phyloP scores from a whole-genome alignment of 2,329 filamentous ascomycete genomes.

The Cladosporium halotolerans region DNA sequence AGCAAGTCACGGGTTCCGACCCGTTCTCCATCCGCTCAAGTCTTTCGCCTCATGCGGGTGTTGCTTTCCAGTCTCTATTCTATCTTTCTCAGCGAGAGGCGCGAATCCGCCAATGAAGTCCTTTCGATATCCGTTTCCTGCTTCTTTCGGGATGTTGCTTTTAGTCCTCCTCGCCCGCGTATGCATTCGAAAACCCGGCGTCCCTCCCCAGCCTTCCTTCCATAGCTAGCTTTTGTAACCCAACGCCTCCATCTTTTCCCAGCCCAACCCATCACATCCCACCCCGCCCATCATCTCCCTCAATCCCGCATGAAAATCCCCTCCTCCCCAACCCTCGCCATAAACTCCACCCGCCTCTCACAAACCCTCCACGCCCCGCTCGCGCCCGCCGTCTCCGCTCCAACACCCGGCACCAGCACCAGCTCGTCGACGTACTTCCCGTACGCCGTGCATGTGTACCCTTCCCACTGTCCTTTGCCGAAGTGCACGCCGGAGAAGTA shows the following conservation, averaged over 20 bases:
- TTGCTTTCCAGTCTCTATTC: too few species aligned
- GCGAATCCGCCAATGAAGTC: too few species aligned
- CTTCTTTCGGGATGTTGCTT: too few species aligned
- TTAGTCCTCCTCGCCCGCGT: too few species aligned
- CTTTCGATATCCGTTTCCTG: too few species aligned
- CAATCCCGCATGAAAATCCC: conserved; percentile 27
- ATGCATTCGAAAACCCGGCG: too few species aligned
- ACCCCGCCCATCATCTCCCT: neutral
- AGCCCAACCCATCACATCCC: neutral
- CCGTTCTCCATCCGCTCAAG: too few species aligned
- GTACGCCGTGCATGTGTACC: conserved; percentile 34
- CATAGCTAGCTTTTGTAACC: neutral
- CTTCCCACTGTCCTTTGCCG: conserved; percentile 35
- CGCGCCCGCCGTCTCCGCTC: conserved; percentile 25
- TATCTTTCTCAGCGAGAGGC: too few species aligned
- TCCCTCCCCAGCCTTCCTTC: too few species aligned
- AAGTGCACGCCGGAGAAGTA: conserved; percentile 40
- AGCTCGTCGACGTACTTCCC: conserved; percentile 38
- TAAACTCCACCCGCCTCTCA: conserved; percentile 33
- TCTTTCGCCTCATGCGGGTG: too few species aligned
- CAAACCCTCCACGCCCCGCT: conserved; percentile 37
- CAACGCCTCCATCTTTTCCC: neutral
- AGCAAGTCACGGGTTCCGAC: too few species aligned
- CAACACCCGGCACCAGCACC: conserved; percentile 19
- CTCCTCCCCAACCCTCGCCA: conserved; percentile 30